Evolutionary conservation across 352 stramenopile genomes (phyloP).

Genomic region (Phytophthora brassicae): DNA sequence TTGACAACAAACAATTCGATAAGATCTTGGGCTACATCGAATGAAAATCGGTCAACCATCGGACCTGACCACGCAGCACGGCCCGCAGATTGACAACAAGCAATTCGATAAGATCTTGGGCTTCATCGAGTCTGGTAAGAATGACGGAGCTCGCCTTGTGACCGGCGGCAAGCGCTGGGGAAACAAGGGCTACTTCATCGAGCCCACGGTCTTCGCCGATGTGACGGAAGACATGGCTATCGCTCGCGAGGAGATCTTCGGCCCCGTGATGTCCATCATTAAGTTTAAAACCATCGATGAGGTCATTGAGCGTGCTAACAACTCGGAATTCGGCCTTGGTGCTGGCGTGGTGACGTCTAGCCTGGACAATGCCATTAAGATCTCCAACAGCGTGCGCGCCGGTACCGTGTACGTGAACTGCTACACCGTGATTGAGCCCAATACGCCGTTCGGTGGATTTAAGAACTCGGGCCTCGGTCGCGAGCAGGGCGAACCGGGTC

Average conservation of each 20-base stretch:
- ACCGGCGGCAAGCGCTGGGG: slow-evolving; percentile 75
- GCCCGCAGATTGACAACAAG: slow-evolving; percentile 64
- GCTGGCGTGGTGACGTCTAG: slow-evolving; percentile 90
- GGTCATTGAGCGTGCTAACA: slow-evolving; percentile 85
- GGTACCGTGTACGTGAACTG: slow-evolving; percentile 95
- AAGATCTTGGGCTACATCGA: slow-evolving; percentile 88
- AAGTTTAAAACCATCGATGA: slow-evolving; percentile 91
- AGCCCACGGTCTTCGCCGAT: slow-evolving; percentile 91
- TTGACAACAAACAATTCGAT: slow-evolving; percentile 71
- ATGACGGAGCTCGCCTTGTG: slow-evolving; percentile 84
- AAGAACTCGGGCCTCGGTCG: slow-evolving; percentile 87
- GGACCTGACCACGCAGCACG: slow-evolving; percentile 36
- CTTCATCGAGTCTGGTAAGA: slow-evolving; percentile 79
- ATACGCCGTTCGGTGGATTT: slow-evolving; percentile 87
- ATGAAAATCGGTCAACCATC: slow-evolving; percentile 71
- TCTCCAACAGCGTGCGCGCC: slow-evolving; percentile 86
- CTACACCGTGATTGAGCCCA: slow-evolving; percentile 88
- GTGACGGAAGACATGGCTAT: slow-evolving; percentile 87
- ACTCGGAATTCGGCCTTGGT: slow-evolving; percentile 86
- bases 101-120: slow-evolving; percentile 86
- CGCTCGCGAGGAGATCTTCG: slow-evolving; percentile 92
- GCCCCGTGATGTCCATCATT: slow-evolving; percentile 88
- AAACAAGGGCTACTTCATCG: slow-evolving; percentile 88
- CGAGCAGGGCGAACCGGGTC: slow-evolving; percentile 74
- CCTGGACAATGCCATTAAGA: slow-evolving; percentile 82